Evolutionary conservation across 345 rosid species (phyloP).

Genomic region (Populus ilicifolia): DNA sequence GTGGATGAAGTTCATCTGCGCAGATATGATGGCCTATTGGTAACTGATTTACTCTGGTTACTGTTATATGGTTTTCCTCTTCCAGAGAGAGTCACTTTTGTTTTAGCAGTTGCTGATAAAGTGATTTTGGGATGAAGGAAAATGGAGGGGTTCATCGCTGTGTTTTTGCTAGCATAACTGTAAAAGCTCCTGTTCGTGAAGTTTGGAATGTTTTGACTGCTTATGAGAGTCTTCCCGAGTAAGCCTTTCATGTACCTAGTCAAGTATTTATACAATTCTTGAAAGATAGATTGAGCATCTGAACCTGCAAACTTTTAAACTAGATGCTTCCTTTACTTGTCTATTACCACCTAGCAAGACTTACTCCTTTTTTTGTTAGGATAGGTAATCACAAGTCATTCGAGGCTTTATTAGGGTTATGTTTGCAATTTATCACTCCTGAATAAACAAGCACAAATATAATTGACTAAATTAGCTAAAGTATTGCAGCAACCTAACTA

Average conservation of each 20-base stretch:
- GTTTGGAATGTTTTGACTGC: conserved; percentile 92
- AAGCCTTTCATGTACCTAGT: conserved; percentile 20
- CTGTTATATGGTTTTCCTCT: conserved; percentile 22
- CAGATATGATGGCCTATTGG: conserved; percentile 91
- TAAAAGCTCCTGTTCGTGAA: conserved; percentile 89
- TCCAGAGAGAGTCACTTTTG: conserved; percentile 10
- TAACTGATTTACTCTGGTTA: conserved; percentile 35
- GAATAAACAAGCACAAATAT: not conserved
- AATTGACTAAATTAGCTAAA: not conserved
- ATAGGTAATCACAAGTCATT: not conserved
- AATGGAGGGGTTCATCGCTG: conserved; percentile 96
- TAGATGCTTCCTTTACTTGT: not conserved
- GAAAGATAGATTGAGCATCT: not conserved
- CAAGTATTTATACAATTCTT: not conserved
- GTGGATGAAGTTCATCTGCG: conserved; percentile 98
- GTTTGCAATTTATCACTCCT: not conserved
- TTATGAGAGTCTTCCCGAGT: conserved; percentile 97
- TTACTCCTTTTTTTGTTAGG: not conserved
- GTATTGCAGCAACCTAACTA: not conserved
- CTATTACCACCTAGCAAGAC: not conserved
- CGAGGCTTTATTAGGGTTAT: not conserved
- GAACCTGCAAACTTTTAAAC: not conserved
- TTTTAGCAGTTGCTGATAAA: conserved; percentile 34
- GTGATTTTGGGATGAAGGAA: conserved; percentile 64
- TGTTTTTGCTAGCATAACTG: conserved; percentile 89